phyloP scores from a whole-genome alignment of 73 alveolate species.

The Strombidium stylifer region DNA sequence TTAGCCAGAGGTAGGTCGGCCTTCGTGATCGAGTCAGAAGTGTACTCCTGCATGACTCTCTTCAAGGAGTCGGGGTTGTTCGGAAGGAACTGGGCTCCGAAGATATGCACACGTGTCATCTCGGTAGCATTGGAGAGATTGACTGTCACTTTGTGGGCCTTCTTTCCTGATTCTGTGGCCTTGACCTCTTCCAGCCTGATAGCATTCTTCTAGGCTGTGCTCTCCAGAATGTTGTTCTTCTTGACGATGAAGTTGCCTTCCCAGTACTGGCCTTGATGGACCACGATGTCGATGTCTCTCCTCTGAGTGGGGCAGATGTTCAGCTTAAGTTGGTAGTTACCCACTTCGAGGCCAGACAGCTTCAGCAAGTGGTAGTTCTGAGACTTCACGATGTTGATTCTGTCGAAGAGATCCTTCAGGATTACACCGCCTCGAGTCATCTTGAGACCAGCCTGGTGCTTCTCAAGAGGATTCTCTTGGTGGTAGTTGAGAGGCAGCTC shows the following conservation, averaged over 20 bases:
- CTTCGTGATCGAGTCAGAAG: too few relatives aligned
- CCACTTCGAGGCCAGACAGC: background rate
- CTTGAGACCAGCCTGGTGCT: too few relatives aligned
- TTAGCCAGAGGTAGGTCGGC: conserved; percentile 53
- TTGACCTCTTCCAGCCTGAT: background rate
- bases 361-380: background rate
- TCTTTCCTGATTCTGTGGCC: conserved; percentile 4
- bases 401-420: too few relatives aligned
- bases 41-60: too few relatives aligned
- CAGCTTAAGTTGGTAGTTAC: background rate
- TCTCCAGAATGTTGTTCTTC: conserved; percentile 30
- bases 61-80: background rate
- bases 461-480: too few relatives aligned
- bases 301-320: conserved; percentile 7
- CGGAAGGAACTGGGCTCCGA: conserved; percentile 25
- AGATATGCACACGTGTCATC: conserved; percentile 36
- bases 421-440: too few relatives aligned
- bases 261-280: conserved; percentile 55
- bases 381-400: too few relatives aligned
- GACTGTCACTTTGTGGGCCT: background rate
- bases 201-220: background rate
- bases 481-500: conserved; percentile 51
- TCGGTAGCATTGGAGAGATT: conserved; percentile 4
- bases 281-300: conserved; percentile 4
- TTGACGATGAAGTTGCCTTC: conserved; percentile 41